Base-by-base conservation (phyloP, 169 alveolate species). In the Plasmodium gonderi region DNA sequence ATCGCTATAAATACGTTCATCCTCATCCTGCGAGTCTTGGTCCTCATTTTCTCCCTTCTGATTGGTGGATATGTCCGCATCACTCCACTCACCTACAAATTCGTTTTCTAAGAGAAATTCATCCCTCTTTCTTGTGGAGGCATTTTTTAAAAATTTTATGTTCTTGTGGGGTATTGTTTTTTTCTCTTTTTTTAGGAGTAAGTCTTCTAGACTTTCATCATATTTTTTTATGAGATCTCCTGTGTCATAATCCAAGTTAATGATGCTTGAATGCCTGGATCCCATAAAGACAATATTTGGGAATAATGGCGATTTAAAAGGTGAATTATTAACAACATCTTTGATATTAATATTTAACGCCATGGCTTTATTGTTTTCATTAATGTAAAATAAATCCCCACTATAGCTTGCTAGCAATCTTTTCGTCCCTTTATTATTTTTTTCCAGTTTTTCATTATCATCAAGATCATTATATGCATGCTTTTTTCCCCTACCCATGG, bases 261-360 rank as follows among this genome's bases (percentile, higher is more conserved):
- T 65, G 11, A 95, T 93, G 65, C 95, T 83, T 7, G 96, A 92
- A 36, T 92, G 80, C 69, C 97, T 76, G 8, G 96, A 80, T 6
- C 97, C 97, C 65, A 93, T 95, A 72, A 95, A 95, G 36, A 94
- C 91, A 23, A 95, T 95, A 23, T 95, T 95, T 8, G 95, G 96
- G 67, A 95, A 95, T 44, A 95, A 92, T 7, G 96, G 96, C 9
- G 97, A 94, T 44, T 91, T 72, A 76, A 95, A 94, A 26, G 97
- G 97, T 17, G 97, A 94, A 90, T 83, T 94, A 77, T 95, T 95
- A 47, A 95, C 97, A 33, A 95, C 95, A 79, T 95, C 96, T 33
- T 94, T 93, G 49, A 95, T 96, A 65, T 94, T 95, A 38, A 95
- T 94, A 31, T 94, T 94, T 85, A 95, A 79, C 45, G 95, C 85